A percentile compares a stretch with the other conserved stretches of the same genome.
phyloP scores from a whole-genome alignment of 495 filamentous ascomycete genomes.

The Aspergillus hancockii region DNA sequence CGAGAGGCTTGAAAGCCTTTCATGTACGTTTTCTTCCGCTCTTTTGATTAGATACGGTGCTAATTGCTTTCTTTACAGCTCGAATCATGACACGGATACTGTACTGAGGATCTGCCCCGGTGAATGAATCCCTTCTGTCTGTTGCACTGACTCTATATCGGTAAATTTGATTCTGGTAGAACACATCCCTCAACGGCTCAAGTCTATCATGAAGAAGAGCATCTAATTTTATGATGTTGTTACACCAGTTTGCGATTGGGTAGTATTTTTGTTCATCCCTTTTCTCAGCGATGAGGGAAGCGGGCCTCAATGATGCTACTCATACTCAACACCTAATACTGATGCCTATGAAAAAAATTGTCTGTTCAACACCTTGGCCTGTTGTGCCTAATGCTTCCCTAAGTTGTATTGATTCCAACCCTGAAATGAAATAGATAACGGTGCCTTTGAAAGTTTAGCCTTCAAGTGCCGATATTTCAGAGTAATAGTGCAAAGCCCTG shows the following conservation, averaged over 20 bases:
- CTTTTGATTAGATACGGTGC: neutral
- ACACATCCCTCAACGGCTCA: neutral
- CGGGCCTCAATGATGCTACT: neutral
- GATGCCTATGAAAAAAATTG: neutral
- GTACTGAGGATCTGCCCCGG: slow-evolving; percentile 58
- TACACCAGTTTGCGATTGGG: neutral
- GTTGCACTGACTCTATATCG: neutral
- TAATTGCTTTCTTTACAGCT: slow-evolving; percentile 44
- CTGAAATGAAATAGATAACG: neutral
- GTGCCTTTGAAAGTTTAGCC: neutral
- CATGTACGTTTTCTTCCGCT: slow-evolving; percentile 58
- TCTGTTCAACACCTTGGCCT: neutral
- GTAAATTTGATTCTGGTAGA: slow-evolving; percentile 7
- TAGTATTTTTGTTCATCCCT: neutral
- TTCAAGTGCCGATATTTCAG: neutral
- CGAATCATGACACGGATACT: slow-evolving; percentile 86
- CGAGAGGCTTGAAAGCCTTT: slow-evolving; percentile 76
- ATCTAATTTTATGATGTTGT: neutral
- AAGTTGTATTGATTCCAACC: neutral
- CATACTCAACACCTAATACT: neutral
- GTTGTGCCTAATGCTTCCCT: neutral
- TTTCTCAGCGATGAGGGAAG: neutral
- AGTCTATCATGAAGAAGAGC: neutral
- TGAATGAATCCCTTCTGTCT: neutral
- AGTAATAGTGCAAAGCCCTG: neutral